Conservation (phyloP, 345 rosid species). For the Erucastrum elatum region DNA sequence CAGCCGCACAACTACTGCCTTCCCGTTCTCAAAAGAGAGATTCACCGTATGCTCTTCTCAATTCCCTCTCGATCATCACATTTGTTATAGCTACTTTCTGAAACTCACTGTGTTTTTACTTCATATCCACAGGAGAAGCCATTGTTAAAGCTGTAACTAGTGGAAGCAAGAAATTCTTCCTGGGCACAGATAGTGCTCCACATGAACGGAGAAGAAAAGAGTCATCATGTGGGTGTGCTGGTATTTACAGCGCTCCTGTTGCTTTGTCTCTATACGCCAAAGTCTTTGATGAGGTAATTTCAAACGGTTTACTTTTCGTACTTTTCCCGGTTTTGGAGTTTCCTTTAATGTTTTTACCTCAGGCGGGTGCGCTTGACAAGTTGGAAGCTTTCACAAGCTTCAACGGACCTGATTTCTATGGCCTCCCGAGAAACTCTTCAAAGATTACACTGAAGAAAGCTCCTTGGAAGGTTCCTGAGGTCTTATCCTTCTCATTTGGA, state of each 20-base stretch:
- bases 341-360: neutral
- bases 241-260: conserved; percentile 75
- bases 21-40: conserved; percentile 93
- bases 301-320: conserved; percentile 5
- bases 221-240: conserved; percentile 90
- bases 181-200: conserved; percentile 99
- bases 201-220: conserved; percentile 84
- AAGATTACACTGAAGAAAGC: conserved; percentile 64
- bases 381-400: conserved; percentile 93
- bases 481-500: conserved; percentile 70
- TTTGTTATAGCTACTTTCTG: neutral
- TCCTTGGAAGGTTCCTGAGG: conserved; percentile 79
- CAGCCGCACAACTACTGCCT: conserved; percentile 95
- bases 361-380: conserved; percentile 94
- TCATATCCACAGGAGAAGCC: conserved; percentile 63
- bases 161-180: conserved; percentile 82
- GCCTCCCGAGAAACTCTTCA: conserved; percentile 79
- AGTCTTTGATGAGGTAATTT: conserved; percentile 76
- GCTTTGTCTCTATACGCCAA: conserved; percentile 71
- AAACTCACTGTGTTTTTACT: conserved; percentile 4
- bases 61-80: neutral
- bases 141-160: conserved; percentile 89
- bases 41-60: conserved; percentile 58
- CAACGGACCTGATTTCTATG: conserved; percentile 92
- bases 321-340: conserved; percentile 7